phyloP scores from a whole-genome alignment of 1,284 basidiomycete genomes.

The Cystobasidium pallidum region DNA sequence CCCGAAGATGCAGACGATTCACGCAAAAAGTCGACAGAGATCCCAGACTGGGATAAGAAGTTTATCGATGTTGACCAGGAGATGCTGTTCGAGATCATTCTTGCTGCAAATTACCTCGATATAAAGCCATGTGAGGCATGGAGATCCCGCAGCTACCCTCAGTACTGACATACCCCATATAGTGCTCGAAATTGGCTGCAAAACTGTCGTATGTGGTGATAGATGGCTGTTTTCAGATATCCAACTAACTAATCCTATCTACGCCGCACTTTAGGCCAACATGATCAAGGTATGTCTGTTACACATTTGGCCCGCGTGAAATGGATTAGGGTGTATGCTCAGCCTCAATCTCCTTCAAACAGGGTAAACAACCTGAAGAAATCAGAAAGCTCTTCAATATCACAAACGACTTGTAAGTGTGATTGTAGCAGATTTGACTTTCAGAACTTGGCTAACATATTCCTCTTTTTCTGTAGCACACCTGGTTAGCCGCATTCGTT shows the following conservation, averaged over 20 bases:
- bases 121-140: slow-evolving; percentile 96
- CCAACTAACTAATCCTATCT: not conserved
- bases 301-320: too few relatives aligned
- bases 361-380: slow-evolving; percentile 64
- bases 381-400: slow-evolving; percentile 81
- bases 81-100: slow-evolving; percentile 93
- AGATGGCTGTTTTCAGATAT: not conserved
- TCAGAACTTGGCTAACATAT: not conserved
- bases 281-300: slow-evolving; percentile 80
- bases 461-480: slow-evolving; percentile 55
- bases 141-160: not conserved
- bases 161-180: not conserved
- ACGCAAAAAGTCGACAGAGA: slow-evolving; percentile 96
- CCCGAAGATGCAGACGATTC: slow-evolving; percentile 81
- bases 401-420: slow-evolving; percentile 34
- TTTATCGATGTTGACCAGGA: slow-evolving; percentile 63
- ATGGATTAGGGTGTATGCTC: too few relatives aligned
- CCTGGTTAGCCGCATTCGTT: slow-evolving; percentile 3
- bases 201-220: not conserved
- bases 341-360: slow-evolving; percentile 54
- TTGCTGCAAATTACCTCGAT: slow-evolving; percentile 99
- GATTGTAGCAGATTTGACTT: not conserved
- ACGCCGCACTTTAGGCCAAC: slow-evolving; percentile 66
- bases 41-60: slow-evolving; percentile 99
- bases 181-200: slow-evolving; percentile 21